Conservation (phyloP, 768 basidiomycete species). For the Macrolepiota dolichaula region DNA sequence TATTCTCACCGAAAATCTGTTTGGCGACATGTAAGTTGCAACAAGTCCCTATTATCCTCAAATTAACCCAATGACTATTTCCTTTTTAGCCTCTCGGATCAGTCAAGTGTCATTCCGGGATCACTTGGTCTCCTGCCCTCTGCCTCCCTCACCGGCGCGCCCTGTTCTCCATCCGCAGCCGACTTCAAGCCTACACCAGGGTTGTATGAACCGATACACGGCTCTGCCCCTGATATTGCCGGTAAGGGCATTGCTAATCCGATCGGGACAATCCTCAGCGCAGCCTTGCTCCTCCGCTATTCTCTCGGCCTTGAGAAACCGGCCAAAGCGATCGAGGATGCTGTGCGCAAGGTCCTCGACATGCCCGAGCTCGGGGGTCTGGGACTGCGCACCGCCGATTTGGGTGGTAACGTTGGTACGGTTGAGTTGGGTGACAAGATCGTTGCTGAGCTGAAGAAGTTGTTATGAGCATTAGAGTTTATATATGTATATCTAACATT, state of each 20-base stretch:
- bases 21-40: slow-evolving; percentile 88
- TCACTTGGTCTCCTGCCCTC: slow-evolving; percentile 96
- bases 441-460: slow-evolving; percentile 62
- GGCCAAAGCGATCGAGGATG: slow-evolving; percentile 62
- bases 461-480: slow-evolving; percentile 35
- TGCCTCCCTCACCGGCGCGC: slow-evolving; percentile 91
- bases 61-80: not conserved
- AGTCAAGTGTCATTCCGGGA: slow-evolving; percentile 95
- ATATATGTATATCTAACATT: not conserved
- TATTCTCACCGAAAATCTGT: slow-evolving; percentile 92
- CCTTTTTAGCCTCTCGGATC: slow-evolving; percentile 79
- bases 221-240: slow-evolving; percentile 95
- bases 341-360: slow-evolving; percentile 91
- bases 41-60: slow-evolving; percentile 2
- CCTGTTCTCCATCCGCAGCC: slow-evolving; percentile 49
- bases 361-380: slow-evolving; percentile 61
- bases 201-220: slow-evolving; percentile 96
- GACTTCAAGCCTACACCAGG: slow-evolving; percentile 79
- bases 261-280: slow-evolving; percentile 91
- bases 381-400: slow-evolving; percentile 81
- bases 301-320: slow-evolving; percentile 33
- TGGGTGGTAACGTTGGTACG: slow-evolving; percentile 58
- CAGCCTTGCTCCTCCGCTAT: slow-evolving; percentile 91
- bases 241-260: slow-evolving; percentile 93
- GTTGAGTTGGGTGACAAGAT: slow-evolving; percentile 82